Conservation (phyloP, 495 filamentous ascomycete species). For the Parathielavia hyrcaniae region DNA sequence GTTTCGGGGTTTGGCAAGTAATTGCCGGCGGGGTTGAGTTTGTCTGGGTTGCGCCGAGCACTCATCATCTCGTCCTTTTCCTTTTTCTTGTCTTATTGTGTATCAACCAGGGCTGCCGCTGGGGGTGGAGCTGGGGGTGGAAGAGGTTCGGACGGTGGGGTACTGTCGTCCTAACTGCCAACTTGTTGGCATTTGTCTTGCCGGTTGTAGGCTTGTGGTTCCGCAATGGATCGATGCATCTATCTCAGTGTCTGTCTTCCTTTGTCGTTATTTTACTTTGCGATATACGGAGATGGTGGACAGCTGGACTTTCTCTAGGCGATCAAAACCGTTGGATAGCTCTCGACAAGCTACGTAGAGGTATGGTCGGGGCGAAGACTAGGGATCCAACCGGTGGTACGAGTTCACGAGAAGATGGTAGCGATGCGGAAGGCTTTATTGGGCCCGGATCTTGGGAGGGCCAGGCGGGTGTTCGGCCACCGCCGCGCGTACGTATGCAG, state of each 20-base stretch:
- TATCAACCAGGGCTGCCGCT: background rate
- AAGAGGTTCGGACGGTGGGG: background rate
- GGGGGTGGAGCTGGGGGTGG: no score
- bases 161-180: background rate
- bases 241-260: background rate
- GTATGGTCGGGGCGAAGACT: background rate
- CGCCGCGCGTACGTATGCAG: background rate
- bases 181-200: constrained; percentile 2
- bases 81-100: background rate
- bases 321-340: background rate
- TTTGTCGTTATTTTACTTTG: background rate
- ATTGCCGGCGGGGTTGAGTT: background rate
- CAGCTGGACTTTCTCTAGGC: background rate
- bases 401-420: background rate
- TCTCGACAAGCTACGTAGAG: background rate
- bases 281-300: background rate
- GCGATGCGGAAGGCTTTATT: background rate
- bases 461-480: background rate
- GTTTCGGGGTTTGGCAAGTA: background rate
- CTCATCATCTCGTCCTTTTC: background rate
- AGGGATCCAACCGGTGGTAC: background rate
- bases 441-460: background rate
- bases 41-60: background rate
- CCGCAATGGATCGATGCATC: background rate
- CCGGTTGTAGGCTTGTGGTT: background rate